Evolutionary conservation across 768 basidiomycete genomes (phyloP), one percentile per base, ranked within the genome.

Genomic region (button mushroom (Agaricus bisporus)): DNA sequence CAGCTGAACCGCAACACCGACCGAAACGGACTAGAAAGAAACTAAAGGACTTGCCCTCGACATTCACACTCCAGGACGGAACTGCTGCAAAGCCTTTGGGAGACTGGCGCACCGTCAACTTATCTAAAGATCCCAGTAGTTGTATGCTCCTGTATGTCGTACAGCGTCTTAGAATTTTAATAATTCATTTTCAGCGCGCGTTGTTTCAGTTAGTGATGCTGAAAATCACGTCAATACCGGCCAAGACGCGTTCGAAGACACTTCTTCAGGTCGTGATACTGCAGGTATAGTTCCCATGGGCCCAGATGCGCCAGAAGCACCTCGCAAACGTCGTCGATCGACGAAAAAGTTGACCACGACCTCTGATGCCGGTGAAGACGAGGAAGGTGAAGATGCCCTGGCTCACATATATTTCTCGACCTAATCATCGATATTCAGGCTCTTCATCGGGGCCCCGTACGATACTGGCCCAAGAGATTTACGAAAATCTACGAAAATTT

Each of bases 401-500:
- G 12, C 4, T 15, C 8, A 9, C n/a, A n/a, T 32, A 42, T 35
- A 1, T 7, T 32, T 32, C 1, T 32, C 3, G 6, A 17, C 38
- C 18, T 35, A 12, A 20, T 26, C 18, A n/a, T n/a, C 4, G 37
- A 15, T 4, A 14, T 25, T 25, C 11, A 57, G 45, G 28, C 14
- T 7, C 28, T 17, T 41, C 49, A 29, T 22, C 54, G 26, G 64
- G 64, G 49, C 68, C 73, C 35, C 67, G 65, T n/a, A 71, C 66
- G 15, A 68, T 76, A 44, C 77, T 95, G 18, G 86, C 91, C 2
- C 74, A 65, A 41, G 85, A 84, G 58, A 85, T 98, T 29, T 73
- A 80, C 57, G 68, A 78, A 22, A 92, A 97, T 62, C 74, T 88
- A 17, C 70, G 73, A 38, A 80, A 72, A 44, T 97, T 92, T 63